Evolutionary conservation across 139 green algal species (phyloP).

Genomic region (Pleodorina starrii): DNA sequence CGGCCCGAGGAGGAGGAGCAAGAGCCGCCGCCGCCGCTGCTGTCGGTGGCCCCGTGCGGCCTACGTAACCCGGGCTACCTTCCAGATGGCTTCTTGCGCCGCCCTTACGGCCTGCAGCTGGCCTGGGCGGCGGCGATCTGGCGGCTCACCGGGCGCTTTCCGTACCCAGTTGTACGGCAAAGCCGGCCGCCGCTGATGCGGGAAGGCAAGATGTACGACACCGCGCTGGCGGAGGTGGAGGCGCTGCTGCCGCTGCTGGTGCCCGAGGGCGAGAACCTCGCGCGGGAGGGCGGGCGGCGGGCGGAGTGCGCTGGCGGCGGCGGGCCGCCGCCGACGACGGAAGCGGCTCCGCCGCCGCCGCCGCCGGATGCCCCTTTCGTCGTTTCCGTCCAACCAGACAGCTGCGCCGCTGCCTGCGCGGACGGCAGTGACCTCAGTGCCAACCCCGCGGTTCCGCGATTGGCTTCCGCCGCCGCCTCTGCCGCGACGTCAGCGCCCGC

Average conservation of each 20-base stretch:
- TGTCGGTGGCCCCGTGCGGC: not conserved
- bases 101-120: slow-evolving; percentile 1
- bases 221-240: not conserved
- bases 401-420: not conserved
- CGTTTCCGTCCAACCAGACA: not conserved
- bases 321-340: not conserved
- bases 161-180: not conserved
- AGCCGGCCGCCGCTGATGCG: slow-evolving; percentile 17
- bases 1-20: not conserved
- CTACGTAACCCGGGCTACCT: not conserved
- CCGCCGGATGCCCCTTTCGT: not conserved
- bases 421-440: not conserved
- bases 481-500: not conserved
- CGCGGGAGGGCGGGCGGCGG: too few relatives aligned
- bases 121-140: slow-evolving; percentile 24
- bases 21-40: not conserved
- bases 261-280: too few relatives aligned
- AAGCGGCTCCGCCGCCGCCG: not conserved
- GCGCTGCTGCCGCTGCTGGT: slow-evolving; percentile 14
- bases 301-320: too few relatives aligned
- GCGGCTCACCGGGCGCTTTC: slow-evolving; percentile 1
- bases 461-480: not conserved
- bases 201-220: not conserved
- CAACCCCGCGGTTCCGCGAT: not conserved
- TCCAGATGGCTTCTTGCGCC: not conserved